Base-by-base conservation (phyloP, 2,329 filamentous ascomycete genomes). In the Fusarium phyllophilum region DNA sequence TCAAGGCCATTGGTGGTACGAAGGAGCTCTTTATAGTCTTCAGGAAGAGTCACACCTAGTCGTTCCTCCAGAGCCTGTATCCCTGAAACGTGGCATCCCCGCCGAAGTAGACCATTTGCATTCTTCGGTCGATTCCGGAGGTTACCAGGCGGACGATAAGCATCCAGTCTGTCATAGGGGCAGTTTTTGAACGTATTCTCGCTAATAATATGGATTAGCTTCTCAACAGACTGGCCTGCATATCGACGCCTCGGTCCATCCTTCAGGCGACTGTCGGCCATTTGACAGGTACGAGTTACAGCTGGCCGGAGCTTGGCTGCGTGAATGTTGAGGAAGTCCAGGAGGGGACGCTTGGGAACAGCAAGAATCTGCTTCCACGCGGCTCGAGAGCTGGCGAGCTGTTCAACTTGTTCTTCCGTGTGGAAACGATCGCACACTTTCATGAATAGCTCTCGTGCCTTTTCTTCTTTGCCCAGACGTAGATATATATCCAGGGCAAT, bases 401-500 rank as follows among this genome's bases (percentile, higher is more conserved):
- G 64, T 9, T 67, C 64, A 10, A 66, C 33, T 41, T 51, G 55
- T 6, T 67, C 64, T 15, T 60, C 41, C 1, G n/a, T 9, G 12
- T 45, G 24, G 8, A 60, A 45, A 4, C 64, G 45, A 3, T 26
- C 38, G 6, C 33, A 51, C 12, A 66, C 22, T 10, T 36, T 39
- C 13, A 26, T 26, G 3, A 67, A 22, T 6, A 66, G 3, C 4
- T 45, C 45, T 9, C n/a, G 33, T 8, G 38, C 51, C 11, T 67
- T 24, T 6, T 17, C 41, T 0, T 49, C 38, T 6, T 41, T 33
- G 0, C 31, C 34, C 22, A 66, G 36, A 5, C 49, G 51, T 0
- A 49, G 24, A 26, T 45, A 66, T 14, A 66, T 66, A 26, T 66
- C 51, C 7, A 67, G 33, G 4, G 61, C 65, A 36, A 66, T 69